phyloP scores from a whole-genome alignment of 768 basidiomycete genomes.

The Boletus rubescentipes region DNA sequence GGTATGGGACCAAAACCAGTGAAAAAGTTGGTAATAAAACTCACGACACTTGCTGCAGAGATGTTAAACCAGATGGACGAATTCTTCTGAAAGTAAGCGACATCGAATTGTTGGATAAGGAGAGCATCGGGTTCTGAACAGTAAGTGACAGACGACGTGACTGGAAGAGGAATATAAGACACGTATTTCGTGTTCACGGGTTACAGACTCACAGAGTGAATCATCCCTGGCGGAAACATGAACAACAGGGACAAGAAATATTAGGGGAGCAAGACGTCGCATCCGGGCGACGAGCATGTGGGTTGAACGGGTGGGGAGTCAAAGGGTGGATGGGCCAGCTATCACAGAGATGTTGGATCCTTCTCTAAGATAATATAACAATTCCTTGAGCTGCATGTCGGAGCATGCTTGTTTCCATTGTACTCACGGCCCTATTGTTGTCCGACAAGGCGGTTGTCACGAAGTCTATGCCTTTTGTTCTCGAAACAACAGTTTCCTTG shows the following conservation, averaged over 20 bases:
- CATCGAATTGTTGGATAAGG: conserved; percentile 75
- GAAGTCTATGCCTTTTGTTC: conserved; percentile 19
- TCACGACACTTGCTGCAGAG: conserved; percentile 80
- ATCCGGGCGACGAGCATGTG: conserved; percentile 75
- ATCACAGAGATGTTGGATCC: conserved; percentile 22
- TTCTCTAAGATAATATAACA: conserved; percentile 23
- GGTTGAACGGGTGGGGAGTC: conserved; percentile 14
- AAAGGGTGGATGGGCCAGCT: conserved; percentile 26
- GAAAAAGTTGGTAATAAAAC: conserved; percentile 32
- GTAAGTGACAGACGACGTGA: conserved; percentile 87
- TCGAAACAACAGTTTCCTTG: conserved; percentile 7
- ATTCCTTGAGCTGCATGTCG: conserved; percentile 25
- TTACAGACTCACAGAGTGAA: conserved; percentile 54
- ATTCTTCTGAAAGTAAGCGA: conserved; percentile 68
- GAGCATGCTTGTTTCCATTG: conserved; percentile 32
- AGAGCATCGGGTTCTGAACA: conserved; percentile 78
- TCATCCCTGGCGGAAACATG: conserved; percentile 51
- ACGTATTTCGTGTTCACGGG: neutral
- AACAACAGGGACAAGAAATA: conserved; percentile 39
- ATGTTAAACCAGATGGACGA: conserved; percentile 81
- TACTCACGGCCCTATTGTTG: conserved; percentile 34
- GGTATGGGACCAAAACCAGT: conserved; percentile 10
- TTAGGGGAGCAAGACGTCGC: conserved; percentile 54
- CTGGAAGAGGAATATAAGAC: conserved; percentile 35
- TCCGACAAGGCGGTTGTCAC: conserved; percentile 24